Evolutionary conservation across 805 yeast species (phyloP).

Genomic region (Suhomyces pyralidae): DNA sequence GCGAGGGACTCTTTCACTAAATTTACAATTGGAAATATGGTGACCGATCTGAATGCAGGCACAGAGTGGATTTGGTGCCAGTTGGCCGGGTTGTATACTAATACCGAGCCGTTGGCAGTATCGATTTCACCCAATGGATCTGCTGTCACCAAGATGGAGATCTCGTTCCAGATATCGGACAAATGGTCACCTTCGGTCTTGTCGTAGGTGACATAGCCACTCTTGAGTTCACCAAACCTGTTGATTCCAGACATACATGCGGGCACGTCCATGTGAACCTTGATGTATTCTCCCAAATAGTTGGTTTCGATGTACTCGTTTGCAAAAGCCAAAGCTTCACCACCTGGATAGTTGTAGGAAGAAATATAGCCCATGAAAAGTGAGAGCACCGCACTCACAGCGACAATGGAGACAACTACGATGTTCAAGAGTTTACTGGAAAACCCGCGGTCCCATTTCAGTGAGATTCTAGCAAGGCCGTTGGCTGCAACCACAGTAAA

Average conservation of each 20-base stretch:
- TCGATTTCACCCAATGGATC: constrained; percentile 11
- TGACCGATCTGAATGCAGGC: constrained; percentile 18
- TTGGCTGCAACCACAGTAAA: constrained; percentile 62
- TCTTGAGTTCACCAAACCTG: constrained; percentile 63
- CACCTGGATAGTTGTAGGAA: constrained; percentile 85
- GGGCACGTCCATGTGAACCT: constrained; percentile 73
- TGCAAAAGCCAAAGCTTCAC: constrained; percentile 58
- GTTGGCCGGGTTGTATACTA: constrained; percentile 11
- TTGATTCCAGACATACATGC: constrained; percentile 88
- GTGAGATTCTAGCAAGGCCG: constrained; percentile 43
- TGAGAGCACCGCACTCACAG: constrained; percentile 38
- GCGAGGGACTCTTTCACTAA: background rate
- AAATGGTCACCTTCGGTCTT: constrained; percentile 61
- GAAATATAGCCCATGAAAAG: constrained; percentile 59
- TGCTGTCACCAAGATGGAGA: constrained; percentile 30
- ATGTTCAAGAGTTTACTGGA: constrained; percentile 26
- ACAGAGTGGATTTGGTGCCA: constrained; percentile 24
- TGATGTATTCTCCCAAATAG: constrained; percentile 19
- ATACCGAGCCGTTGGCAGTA: constrained; percentile 4
- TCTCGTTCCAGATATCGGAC: constrained; percentile 24
- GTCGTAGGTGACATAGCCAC: constrained; percentile 51
- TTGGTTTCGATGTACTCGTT: constrained; percentile 40
- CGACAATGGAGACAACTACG: constrained; percentile 21
- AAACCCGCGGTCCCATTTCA: constrained; percentile 15
- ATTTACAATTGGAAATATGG: constrained; percentile 14